Evolutionary conservation across 2,329 filamentous ascomycete genomes (phyloP).

Genomic region (Geosmithia morbida): DNA sequence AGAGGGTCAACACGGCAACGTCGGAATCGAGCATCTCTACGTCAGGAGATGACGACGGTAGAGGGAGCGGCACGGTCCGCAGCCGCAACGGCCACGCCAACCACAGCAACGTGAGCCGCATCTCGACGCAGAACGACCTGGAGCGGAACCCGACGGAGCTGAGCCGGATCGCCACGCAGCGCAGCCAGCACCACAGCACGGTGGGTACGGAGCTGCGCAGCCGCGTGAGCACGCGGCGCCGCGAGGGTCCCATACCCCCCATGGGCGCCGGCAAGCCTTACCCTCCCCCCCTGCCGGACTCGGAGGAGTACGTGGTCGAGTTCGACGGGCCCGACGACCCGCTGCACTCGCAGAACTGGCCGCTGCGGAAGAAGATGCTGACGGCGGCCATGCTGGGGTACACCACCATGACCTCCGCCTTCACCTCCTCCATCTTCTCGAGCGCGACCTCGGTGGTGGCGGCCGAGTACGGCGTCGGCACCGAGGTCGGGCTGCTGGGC

Average conservation of each 20-base stretch:
- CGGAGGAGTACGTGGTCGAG: slow-evolving; percentile 69
- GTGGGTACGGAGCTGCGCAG: slow-evolving; percentile 38
- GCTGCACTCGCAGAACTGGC: slow-evolving; percentile 80
- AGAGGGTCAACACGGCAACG: slow-evolving; percentile 40
- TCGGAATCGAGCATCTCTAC: slow-evolving; percentile 32
- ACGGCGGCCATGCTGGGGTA: slow-evolving; percentile 58
- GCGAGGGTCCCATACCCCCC: slow-evolving; percentile 43
- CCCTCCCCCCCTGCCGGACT: slow-evolving; percentile 53
- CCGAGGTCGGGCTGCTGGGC: slow-evolving; percentile 48
- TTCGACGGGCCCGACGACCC: slow-evolving; percentile 78
- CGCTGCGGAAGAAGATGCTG: slow-evolving; percentile 58
- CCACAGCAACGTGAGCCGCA: slow-evolving; percentile 38
- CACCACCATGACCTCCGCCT: slow-evolving; percentile 57
- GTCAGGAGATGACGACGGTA: neutral
- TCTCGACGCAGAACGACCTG: slow-evolving; percentile 52
- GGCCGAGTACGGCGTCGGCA: slow-evolving; percentile 41
- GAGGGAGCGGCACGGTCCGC: too few species aligned
- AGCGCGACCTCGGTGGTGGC: slow-evolving; percentile 45
- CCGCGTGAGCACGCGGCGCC: slow-evolving; percentile 25
- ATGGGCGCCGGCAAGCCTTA: slow-evolving; percentile 66
- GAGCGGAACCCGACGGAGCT: slow-evolving; percentile 57
- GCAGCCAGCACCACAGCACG: slow-evolving; percentile 56
- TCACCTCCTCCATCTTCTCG: slow-evolving; percentile 64
- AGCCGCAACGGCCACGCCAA: slow-evolving; percentile 8
- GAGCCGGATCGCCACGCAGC: slow-evolving; percentile 55